Conservation (phyloP, 2,329 filamentous ascomycete species). For the Hymenoscyphus albidus region DNA sequence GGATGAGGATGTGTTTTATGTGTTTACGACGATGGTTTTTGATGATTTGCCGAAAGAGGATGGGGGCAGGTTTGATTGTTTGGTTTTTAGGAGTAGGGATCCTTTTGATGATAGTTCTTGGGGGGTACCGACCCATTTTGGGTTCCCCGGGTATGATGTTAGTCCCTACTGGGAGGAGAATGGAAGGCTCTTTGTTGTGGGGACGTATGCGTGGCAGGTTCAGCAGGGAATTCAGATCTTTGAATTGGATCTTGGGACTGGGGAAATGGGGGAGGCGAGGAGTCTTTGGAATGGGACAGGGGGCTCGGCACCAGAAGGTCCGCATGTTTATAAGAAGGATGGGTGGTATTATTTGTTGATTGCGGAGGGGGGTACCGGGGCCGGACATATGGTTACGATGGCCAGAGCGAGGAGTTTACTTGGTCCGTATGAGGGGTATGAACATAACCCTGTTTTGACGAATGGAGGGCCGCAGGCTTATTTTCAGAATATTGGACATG, state of each 20-base stretch:
- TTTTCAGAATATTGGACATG: conserved; percentile 53
- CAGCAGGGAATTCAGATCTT: conserved; percentile 40
- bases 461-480: conserved; percentile 43
- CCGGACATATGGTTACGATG: conserved; percentile 47
- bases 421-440: conserved; percentile 44
- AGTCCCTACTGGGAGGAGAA: conserved; percentile 54
- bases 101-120: conserved; percentile 40
- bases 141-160: conserved; percentile 51
- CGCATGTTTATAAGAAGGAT: conserved; percentile 50
- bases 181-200: conserved; percentile 49
- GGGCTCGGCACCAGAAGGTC: conserved; percentile 45
- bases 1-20: conserved; percentile 42
- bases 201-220: conserved; percentile 39
- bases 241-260: conserved; percentile 40
- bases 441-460: conserved; percentile 45
- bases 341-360: conserved; percentile 50
- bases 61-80: conserved; percentile 39
- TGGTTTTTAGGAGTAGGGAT: conserved; percentile 42
- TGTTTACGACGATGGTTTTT: conserved; percentile 41
- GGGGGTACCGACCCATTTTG: conserved; percentile 45
- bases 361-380: conserved; percentile 51
- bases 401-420: conserved; percentile 41
- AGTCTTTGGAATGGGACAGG: conserved; percentile 49
- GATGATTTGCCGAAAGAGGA: conserved; percentile 39
- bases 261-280: conserved; percentile 19